Evolutionary conservation across 2,329 filamentous ascomycete genomes (phyloP), one percentile per base, ranked within the genome.

Genomic region (Huntiella abstrusa): DNA sequence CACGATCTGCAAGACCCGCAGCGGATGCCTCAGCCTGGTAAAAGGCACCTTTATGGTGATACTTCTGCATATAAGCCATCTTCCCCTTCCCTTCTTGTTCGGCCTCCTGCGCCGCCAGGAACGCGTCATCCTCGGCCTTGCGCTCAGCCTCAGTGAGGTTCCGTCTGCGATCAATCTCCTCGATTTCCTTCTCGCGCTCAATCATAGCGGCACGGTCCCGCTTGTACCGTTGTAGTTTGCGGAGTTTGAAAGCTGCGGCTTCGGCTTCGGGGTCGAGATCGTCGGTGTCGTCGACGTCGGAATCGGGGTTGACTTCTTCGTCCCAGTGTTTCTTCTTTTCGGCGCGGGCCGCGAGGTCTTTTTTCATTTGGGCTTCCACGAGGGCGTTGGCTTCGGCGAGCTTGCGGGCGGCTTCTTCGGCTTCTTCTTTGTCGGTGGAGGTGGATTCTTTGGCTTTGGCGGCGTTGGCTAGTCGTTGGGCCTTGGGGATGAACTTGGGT

Each of bases 11-110:
- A 40, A 95, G 66, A 1, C 84, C 83, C 52, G 83, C 76, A 12
- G 75, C 76, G 54, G 78, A 75, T 44, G 78, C 71, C 55, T 92
- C 83, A 45, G 87, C 84, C 53, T 81, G 82, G 67, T 84, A 96
- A 66, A 96, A 98, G 12, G 91, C 91, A 42, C 91, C 91, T 64
- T 87, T 88, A 69, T 98, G 91, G 62, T 84, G 87, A 65, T 96
- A 98, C 59, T 87, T 86, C 58, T 95, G 87, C 82, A 96, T 84
- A 60, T 77, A 95, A 2, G 73, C 73, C 70, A 91, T 84, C 62
- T 88, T 81, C 45, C 85, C 85, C 51, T 80, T 79, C 43, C 68
- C 62, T 51, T 82, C 77, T 55, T 83, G 83, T 52, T 93, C 86
- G 51, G 82, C 81, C 54, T 80, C 76, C 62, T 96, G 88, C 53